Evolutionary conservation across 108 stramenopile species (phyloP).

Genomic region (Parmales sp.): DNA sequence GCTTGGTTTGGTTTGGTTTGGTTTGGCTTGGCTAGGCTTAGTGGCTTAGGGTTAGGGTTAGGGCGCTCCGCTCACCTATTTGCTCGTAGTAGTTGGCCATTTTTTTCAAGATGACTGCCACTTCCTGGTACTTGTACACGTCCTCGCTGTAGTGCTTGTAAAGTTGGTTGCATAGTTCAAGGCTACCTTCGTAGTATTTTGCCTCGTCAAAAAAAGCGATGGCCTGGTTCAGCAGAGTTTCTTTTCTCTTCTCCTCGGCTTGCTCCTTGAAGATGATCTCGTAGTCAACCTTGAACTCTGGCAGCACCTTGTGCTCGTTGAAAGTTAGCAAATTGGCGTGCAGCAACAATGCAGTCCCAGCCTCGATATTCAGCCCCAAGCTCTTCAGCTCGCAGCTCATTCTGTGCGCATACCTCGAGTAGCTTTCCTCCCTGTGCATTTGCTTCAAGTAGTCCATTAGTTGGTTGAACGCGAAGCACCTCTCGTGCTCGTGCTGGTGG

Average conservation of each 20-base stretch:
- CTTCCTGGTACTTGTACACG: neutral
- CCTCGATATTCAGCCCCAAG: conserved; percentile 1
- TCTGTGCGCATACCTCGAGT: neutral
- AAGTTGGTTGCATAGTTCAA: neutral
- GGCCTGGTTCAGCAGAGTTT: neutral
- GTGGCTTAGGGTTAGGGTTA: too few relatives aligned
- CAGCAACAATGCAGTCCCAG: neutral
- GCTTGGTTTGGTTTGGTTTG: too few relatives aligned
- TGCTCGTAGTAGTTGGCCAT: neutral
- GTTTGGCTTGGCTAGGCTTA: too few relatives aligned
- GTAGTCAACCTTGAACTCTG: neutral
- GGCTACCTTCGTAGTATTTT: neutral
- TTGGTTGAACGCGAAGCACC: neutral
- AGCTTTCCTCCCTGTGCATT: conserved; percentile 4
- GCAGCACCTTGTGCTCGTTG: neutral
- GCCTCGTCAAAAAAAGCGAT: neutral
- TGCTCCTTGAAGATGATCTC: conserved; percentile 4
- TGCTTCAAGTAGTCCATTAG: conserved; percentile 5
- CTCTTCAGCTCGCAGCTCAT: neutral
- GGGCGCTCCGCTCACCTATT: too few relatives aligned
- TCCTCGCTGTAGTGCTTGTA: neutral
- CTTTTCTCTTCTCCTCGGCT: neutral
- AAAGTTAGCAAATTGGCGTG: neutral
- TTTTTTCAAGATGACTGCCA: neutral
- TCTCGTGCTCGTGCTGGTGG: conserved; percentile 1